Evolutionary conservation across 129 eudicot genomes (phyloP), one percentile per base, ranked within the genome.

Genomic region (Centella asiatica): DNA sequence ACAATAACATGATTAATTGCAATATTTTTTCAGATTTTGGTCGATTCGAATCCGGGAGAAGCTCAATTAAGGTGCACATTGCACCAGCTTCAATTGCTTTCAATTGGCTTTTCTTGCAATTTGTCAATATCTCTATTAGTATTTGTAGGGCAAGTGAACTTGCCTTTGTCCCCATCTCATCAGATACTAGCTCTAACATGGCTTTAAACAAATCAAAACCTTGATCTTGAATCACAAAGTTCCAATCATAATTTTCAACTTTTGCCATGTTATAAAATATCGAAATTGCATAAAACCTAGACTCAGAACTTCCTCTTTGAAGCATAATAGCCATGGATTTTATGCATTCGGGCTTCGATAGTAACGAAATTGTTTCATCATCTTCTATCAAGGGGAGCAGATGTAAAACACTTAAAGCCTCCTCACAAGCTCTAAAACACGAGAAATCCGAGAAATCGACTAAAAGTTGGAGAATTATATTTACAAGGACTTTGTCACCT

Each of bases 31-130:
- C 96, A 42, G 87, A 71, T 44, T 64, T 88, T 37, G 96, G 79
- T 27, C 79, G n/a, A 49, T 54, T 84, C 32, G 94, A 79, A n/a
- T 88, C 94, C 0, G 94, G 87, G 8, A 88, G 73, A 25, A 88
- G 71, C 87, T 88, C 94, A 17, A 88, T 69, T 17, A 88, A 62
- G 45, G 86, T 79, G n/a, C 89, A 79, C n/a, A 88, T 44, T 26
- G 82, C 94, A 11, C 96, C 96, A 0, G 89, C 94, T 36, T 88
- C 96, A n/a, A 88, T 84, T 52, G 85, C 86, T 44, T 82, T 84
- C 34, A 76, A 33, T 26, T 87, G 45, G 48, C 80, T 76, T 74
- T 77, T 88, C 75, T 84, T 88, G 4, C 87, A 84, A 10, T 80
- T 71, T 3, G 75, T 74, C 29, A 88, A n/a, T 36, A 81, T 72